Conservation (phyloP, 345 rosid species). For the Corchorus capsularis region DNA sequence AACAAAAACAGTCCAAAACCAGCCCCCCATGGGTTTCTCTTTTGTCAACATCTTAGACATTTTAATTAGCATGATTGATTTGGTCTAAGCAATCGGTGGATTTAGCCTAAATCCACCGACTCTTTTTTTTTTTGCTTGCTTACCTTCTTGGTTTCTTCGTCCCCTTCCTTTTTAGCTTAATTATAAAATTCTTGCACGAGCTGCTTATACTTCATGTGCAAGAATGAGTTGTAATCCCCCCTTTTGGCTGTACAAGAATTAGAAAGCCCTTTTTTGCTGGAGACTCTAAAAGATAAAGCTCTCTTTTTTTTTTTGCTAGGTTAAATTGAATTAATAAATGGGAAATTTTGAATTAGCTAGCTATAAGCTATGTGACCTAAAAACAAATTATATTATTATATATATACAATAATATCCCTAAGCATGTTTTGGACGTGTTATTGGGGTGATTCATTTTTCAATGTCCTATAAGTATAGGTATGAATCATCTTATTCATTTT, state of each 20-base stretch:
- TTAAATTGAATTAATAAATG: not conserved
- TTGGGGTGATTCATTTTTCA: not conserved
- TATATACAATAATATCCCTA: not conserved
- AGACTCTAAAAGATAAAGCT: not conserved
- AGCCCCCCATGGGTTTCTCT: not conserved
- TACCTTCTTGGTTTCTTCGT: slow-evolving; percentile 28
- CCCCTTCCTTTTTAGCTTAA: not conserved
- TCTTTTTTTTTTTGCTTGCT: not conserved
- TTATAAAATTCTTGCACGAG: slow-evolving; percentile 14
- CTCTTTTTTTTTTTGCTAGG: not conserved
- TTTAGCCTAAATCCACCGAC: slow-evolving; percentile 13
- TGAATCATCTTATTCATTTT: not conserved
- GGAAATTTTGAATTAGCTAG: not conserved
- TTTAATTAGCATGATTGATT: not conserved
- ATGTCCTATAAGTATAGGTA: not conserved
- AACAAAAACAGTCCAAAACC: not conserved
- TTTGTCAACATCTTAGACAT: too few relatives aligned
- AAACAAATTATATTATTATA: too few relatives aligned
- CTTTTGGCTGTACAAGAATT: slow-evolving; percentile 15
- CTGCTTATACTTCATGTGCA: slow-evolving; percentile 28
- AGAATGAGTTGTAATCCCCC: slow-evolving; percentile 29
- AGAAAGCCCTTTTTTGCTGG: not conserved
- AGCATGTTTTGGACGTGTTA: slow-evolving; percentile 6
- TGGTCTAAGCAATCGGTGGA: not conserved
- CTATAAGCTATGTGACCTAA: too few relatives aligned